phyloP scores from a whole-genome alignment of 164 flowering plant genomes.

The Chimonanthus praecox region DNA sequence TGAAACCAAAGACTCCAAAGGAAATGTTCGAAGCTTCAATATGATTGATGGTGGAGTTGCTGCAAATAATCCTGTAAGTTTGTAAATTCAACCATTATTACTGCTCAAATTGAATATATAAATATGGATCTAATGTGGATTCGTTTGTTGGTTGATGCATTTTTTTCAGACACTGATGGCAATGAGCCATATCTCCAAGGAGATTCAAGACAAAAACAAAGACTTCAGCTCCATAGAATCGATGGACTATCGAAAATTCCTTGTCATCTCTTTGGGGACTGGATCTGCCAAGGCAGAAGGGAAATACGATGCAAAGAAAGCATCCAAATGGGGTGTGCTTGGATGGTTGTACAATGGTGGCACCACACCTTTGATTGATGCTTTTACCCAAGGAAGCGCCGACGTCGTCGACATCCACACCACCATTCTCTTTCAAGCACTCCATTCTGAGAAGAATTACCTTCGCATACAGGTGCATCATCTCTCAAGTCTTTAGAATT shows the following conservation, averaged over 20 bases:
- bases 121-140: neutral
- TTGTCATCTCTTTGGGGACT: conserved; percentile 53
- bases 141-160: neutral
- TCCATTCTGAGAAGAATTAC: conserved; percentile 29
- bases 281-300: conserved; percentile 31
- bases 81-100: neutral
- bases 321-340: conserved; percentile 43
- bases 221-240: conserved; percentile 19
- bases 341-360: conserved; percentile 39
- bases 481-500: neutral
- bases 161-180: conserved; percentile 35
- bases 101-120: neutral
- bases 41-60: conserved; percentile 46
- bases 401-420: conserved; percentile 57
- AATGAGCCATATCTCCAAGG: conserved; percentile 29
- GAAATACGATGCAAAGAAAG: conserved; percentile 31
- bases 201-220: conserved; percentile 19
- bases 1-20: conserved; percentile 18
- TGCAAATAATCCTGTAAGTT: conserved; percentile 41
- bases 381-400: conserved; percentile 35
- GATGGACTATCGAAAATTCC: conserved; percentile 23
- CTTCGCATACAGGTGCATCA: conserved; percentile 45
- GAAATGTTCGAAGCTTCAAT: conserved; percentile 17
- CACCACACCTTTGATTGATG: conserved; percentile 35
- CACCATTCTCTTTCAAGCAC: conserved; percentile 38